These are phyloP conservation scores for Amanita muscaria DNA, from an alignment of 768 basidiomycete genomes.

Conservation along the genomic window DNA sequence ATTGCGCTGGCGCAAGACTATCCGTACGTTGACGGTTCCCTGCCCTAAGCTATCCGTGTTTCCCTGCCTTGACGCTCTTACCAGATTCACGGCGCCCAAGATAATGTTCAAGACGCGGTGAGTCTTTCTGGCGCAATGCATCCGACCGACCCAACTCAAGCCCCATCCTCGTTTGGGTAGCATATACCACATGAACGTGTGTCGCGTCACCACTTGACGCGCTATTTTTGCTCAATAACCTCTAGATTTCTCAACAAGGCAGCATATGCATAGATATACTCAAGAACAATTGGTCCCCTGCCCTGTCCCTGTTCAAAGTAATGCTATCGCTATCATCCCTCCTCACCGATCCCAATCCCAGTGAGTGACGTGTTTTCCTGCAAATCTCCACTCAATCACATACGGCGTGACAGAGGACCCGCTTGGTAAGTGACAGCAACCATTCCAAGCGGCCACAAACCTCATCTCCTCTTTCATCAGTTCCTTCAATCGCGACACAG, in stretches of 20 bases:
- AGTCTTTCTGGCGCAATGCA: slow-evolving; percentile 11
- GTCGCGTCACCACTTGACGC: slow-evolving; percentile 12
- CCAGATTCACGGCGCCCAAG: slow-evolving; percentile 74
- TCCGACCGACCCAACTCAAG: neutral
- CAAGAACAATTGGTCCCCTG: slow-evolving; percentile 92
- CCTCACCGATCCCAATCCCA: slow-evolving; percentile 89
- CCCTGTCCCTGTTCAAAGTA: slow-evolving; percentile 89
- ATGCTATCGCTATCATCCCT: slow-evolving; percentile 89
- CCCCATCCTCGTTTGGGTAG: slow-evolving; percentile 24
- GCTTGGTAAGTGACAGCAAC: slow-evolving; percentile 37
- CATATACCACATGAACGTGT: slow-evolving; percentile 82
- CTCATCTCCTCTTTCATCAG: slow-evolving; percentile 23
- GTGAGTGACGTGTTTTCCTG: slow-evolving; percentile 34
- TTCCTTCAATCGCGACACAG: slow-evolving; percentile 65
- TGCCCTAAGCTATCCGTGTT: neutral
- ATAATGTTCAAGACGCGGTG: slow-evolving; percentile 70
- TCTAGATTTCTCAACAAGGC: slow-evolving; percentile 63
- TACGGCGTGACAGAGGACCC: slow-evolving; percentile 55
- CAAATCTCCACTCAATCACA: slow-evolving; percentile 1
- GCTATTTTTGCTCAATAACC: slow-evolving; percentile 1
- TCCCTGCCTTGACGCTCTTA: slow-evolving; percentile 4
- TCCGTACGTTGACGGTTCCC: slow-evolving; percentile 45
- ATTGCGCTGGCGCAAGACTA: slow-evolving; percentile 66
- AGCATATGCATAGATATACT: slow-evolving; percentile 85
- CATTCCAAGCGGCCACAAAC: neutral